Base-by-base conservation (phyloP, 257 asterid species). In the Nicotiana tomentosiformis region DNA sequence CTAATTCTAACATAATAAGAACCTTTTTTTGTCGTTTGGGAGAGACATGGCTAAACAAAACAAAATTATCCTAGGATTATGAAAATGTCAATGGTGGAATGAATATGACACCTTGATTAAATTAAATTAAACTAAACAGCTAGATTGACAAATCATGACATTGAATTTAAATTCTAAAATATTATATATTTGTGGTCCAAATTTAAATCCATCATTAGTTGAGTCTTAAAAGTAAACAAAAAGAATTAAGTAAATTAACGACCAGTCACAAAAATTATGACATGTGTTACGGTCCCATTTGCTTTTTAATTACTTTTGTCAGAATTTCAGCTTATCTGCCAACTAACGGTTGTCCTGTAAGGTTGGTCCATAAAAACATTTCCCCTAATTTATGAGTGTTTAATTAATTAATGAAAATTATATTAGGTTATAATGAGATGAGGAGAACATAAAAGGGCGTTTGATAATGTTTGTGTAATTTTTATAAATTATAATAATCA, bases 21-120 rank as follows among this genome's bases (percentile, higher is more conserved):
- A 35, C 3, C 5, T 3, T 37, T n/a, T 58, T 53, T 43, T 33
- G 85, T 78, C 80, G 26, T 82, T 78, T 70, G 23, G 83, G 37
- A 66, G 57, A 56, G 81, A 69, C 82, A 68, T 12, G 79, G 58
- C 65, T 77, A 77, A 37, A 74, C 32, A 86, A 89, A 88, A 86
- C 83, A 83, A 88, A 81, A 60, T 85, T 87, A 85, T 88, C 87
- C 80, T 53, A 66, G 80, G 77, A 76, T 56, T 80, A 77, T 62
- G 83, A 82, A 84, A 80, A 77, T 86, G 89, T 83, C 86, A 83
- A 77, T 35, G 72, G 83, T 77, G 79, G 83, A 79, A 79, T 79
- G 70, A 74, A 49, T 49, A 74, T 49, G 80, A 76, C 80, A 76
- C 26, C 43, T 2, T 76, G 2, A 76, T 51, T 76, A 60, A 61